Evolutionary conservation across 179 eudicot genomes (phyloP).

Genomic region (Spinacia oleracea): DNA sequence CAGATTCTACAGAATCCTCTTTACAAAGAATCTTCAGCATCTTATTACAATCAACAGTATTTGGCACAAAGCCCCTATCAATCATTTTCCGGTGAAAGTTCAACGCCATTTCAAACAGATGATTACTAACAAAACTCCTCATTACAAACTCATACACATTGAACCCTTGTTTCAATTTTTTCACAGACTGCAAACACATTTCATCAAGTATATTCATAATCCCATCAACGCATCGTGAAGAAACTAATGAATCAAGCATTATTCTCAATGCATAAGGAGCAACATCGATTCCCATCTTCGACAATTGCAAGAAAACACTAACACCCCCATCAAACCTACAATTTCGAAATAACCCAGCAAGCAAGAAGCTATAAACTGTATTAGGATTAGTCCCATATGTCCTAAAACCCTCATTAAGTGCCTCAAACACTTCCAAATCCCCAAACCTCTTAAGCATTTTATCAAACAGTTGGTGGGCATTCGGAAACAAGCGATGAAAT

Average conservation of each 20-base stretch:
- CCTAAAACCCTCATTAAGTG: constrained; percentile 38
- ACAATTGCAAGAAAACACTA: constrained; percentile 43
- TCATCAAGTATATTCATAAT: constrained; percentile 36
- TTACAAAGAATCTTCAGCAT: constrained; percentile 45
- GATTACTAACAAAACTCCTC: constrained; percentile 39
- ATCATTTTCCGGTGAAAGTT: constrained; percentile 45
- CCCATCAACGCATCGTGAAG: constrained; percentile 28
- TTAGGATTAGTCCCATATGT: constrained; percentile 43
- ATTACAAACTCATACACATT: constrained; percentile 50
- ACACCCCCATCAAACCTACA: constrained; percentile 48
- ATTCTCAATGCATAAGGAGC: constrained; percentile 44
- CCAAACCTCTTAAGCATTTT: constrained; percentile 38
- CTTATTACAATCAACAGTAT: constrained; percentile 55
- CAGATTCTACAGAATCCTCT: constrained; percentile 33
- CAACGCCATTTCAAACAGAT: constrained; percentile 45
- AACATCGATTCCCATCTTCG: constrained; percentile 38
- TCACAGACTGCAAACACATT: constrained; percentile 25
- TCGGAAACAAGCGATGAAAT: constrained; percentile 43
- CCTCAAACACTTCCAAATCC: constrained; percentile 37
- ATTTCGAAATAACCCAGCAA: constrained; percentile 53
- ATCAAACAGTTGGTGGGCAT: constrained; percentile 54
- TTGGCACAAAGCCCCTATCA: constrained; percentile 44
- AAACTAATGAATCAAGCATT: constrained; percentile 47
- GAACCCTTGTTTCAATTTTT: constrained; percentile 29
- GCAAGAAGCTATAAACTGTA: constrained; percentile 55